Evolutionary conservation across 78 protist species (phyloP).

Genomic region (Acrasis kona): DNA sequence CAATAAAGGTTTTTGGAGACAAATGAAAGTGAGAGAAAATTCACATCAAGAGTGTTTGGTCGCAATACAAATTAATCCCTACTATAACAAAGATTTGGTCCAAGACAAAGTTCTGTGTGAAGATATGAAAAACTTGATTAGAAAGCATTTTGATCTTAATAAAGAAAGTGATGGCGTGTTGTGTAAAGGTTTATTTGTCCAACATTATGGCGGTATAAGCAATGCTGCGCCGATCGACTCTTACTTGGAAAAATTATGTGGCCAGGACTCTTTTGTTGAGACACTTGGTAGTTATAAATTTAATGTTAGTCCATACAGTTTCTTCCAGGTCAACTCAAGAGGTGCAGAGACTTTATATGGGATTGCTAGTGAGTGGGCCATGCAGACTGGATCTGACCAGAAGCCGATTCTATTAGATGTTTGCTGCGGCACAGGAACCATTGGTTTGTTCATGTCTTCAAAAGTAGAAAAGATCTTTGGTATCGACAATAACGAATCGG

Average conservation of each 20-base stretch:
- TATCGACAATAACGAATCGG: constrained; percentile 52
- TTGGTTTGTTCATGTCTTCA: constrained; percentile 57
- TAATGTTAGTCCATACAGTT: constrained; percentile 38
- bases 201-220: constrained; percentile 16
- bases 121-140: not conserved
- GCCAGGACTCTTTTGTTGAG: constrained; percentile 34
- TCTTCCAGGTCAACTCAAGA: constrained; percentile 72
- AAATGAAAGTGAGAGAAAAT: constrained; percentile 1
- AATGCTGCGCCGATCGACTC: constrained; percentile 45
- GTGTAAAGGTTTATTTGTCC: not conserved
- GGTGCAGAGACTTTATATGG: constrained; percentile 31
- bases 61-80: not conserved
- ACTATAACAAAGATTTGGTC: no score
- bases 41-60: not conserved
- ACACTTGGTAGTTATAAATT: constrained; percentile 34
- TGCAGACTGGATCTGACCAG: no score
- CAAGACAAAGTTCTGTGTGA: not conserved
- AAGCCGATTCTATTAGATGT: constrained; percentile 55
- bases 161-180: not conserved
- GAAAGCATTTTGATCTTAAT: not conserved
- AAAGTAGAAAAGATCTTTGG: constrained; percentile 58
- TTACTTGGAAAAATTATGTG: constrained; percentile 19
- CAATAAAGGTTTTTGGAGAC: constrained; percentile 11
- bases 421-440: constrained; percentile 92
- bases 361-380: not conserved